Evolutionary conservation across 2,329 filamentous ascomycete genomes (phyloP).

Genomic region (Elsinoe necatrix): DNA sequence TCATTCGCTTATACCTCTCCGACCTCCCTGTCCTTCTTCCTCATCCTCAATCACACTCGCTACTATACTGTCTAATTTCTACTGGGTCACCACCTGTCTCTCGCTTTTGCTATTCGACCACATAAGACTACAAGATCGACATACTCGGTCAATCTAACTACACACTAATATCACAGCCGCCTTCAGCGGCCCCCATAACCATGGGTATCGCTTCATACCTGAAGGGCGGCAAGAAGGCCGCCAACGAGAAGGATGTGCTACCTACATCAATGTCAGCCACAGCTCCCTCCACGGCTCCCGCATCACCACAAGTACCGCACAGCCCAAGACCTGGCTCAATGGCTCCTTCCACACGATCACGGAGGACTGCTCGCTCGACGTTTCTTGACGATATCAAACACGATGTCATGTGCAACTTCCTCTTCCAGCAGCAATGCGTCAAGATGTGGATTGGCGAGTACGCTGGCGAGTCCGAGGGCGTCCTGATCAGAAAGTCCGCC

Average conservation of each 20-base stretch:
- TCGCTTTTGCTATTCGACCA: background rate
- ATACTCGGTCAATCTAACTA: background rate
- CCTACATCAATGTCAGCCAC: constrained; percentile 33
- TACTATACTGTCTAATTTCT: background rate
- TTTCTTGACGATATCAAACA: constrained; percentile 67
- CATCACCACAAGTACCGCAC: background rate
- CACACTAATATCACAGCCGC: constrained; percentile 4
- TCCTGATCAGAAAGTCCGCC: constrained; percentile 59
- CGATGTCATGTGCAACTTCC: constrained; percentile 75
- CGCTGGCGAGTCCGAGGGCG: constrained; percentile 61
- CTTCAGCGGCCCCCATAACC: constrained; percentile 16
- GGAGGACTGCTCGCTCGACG: constrained; percentile 18
- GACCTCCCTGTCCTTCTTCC: background rate
- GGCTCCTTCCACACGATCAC: constrained; percentile 4
- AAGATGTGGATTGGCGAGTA: constrained; percentile 65
- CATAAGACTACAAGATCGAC: background rate
- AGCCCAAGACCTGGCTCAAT: constrained; percentile 35
- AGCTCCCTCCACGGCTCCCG: constrained; percentile 38
- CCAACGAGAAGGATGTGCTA: constrained; percentile 2
- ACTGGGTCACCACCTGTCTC: background rate
- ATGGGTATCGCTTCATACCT: constrained; percentile 59
- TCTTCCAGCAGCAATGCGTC: constrained; percentile 71
- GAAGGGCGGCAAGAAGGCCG: constrained; percentile 44
- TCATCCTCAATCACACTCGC: background rate
- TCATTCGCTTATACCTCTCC: constrained; percentile 6